A percentile compares a stretch with the other conserved stretches of the same genome.
Conservation (phyloP, 768 basidiomycete genomes). For the Boletales sp. region DNA sequence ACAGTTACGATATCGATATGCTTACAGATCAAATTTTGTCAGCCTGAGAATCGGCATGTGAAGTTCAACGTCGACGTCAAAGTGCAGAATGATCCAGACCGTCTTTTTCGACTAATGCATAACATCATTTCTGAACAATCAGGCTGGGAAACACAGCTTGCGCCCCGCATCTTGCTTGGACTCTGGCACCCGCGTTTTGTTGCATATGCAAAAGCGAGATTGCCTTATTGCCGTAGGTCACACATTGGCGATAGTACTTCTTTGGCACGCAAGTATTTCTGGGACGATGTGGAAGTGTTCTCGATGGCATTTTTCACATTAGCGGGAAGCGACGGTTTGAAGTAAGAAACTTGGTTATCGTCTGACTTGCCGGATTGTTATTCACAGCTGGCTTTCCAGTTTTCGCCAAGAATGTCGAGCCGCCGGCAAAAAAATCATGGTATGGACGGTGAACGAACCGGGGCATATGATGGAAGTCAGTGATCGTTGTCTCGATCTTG, state of each 20-base stretch:
- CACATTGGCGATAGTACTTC: conserved; percentile 76
- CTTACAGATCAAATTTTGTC: conserved; percentile 2
- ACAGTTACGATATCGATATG: conserved; percentile 6
- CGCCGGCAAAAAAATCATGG: conserved; percentile 81
- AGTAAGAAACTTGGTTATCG: conserved; percentile 35
- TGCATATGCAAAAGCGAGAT: conserved; percentile 61
- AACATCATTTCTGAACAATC: conserved; percentile 57
- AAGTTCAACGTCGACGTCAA: conserved; percentile 92
- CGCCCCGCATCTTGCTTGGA: conserved; percentile 76
- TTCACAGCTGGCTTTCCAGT: conserved; percentile 34
- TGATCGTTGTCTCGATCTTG: conserved; percentile 1
- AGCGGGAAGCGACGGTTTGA: conserved; percentile 67
- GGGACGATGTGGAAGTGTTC: conserved; percentile 82
- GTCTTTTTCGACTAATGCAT: conserved; percentile 81
- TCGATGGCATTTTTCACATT: conserved; percentile 76
- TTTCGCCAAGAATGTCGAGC: conserved; percentile 78
- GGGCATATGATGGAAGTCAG: conserved; percentile 87
- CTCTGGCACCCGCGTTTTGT: conserved; percentile 94
- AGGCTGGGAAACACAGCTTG: conserved; percentile 71
- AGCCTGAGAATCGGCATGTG: conserved; percentile 75
- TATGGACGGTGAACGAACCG: conserved; percentile 94
- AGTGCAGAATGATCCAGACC: conserved; percentile 83
- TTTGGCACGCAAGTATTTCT: conserved; percentile 84
- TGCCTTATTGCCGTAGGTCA: conserved; percentile 82
- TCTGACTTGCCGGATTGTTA: neutral